A percentile compares a stretch with the other conserved stretches of the same genome.
Conservation (phyloP, 176 grass and related monocot species). For the Zea luxurians region DNA sequence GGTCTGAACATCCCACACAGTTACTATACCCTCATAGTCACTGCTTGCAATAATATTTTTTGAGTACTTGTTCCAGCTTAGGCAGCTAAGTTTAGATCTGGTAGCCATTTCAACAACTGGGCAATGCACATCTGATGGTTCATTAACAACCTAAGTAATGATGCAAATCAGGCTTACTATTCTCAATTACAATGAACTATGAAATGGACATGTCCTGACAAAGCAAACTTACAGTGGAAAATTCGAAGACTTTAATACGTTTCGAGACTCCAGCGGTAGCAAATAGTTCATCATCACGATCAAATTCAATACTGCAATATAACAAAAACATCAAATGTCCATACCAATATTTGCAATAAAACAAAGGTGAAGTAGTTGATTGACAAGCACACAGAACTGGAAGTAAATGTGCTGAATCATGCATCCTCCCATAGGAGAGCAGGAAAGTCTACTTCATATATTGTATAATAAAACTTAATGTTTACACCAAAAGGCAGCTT, state of each 20-base stretch:
- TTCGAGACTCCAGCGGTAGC: constrained; percentile 98
- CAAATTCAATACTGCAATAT: constrained; percentile 89
- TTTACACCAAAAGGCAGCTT: not conserved
- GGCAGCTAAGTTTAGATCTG: constrained; percentile 96
- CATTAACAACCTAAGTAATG: constrained; percentile 78
- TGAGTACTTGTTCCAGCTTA: constrained; percentile 99
- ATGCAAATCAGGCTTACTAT: constrained; percentile 22
- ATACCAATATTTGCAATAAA: constrained; percentile 1
- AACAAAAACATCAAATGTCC: constrained; percentile 36
- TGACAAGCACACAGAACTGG: not conserved
- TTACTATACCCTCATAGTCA: constrained; percentile 99
- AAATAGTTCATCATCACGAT: constrained; percentile 95
- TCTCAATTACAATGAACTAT: constrained; percentile 13
- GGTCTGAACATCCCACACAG: constrained; percentile 97
- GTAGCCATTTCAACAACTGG: constrained; percentile 97
- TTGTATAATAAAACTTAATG: not conserved
- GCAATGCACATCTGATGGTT: constrained; percentile 85
- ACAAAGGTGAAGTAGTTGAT: not conserved
- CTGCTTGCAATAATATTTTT: constrained; percentile 99
- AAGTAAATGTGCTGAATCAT: constrained; percentile 27
- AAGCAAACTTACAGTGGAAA: constrained; percentile 73
- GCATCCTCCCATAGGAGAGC: not conserved
- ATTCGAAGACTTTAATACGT: constrained; percentile 97
- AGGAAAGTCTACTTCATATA: not conserved
- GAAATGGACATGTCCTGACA: not conserved